These are phyloP conservation scores for Kwoniella shivajii DNA, from an alignment of 1,284 basidiomycete species.

Conservation along the genomic window DNA sequence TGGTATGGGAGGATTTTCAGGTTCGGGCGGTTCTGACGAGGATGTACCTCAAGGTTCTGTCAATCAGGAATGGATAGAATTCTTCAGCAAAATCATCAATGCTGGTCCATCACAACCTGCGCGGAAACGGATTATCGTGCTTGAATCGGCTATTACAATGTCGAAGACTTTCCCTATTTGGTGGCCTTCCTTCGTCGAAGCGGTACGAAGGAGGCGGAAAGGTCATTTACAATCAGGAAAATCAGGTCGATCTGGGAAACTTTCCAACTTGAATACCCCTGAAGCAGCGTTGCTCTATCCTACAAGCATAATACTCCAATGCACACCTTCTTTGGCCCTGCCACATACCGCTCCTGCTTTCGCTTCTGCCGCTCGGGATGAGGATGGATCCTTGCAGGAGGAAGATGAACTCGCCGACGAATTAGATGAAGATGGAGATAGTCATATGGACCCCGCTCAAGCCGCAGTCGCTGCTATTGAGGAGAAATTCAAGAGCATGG, in stretches of 20 bases:
- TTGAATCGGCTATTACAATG: slow-evolving; percentile 76
- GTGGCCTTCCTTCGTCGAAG: slow-evolving; percentile 75
- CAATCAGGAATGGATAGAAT: slow-evolving; percentile 36
- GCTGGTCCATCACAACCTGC: slow-evolving; percentile 12
- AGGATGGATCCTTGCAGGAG: slow-evolving; percentile 10
- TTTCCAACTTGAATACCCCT: slow-evolving; percentile 6
- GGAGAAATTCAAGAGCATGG: slow-evolving; percentile 25
- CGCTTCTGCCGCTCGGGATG: slow-evolving; percentile 1
- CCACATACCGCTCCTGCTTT: slow-evolving; percentile 38
- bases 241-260: slow-evolving; percentile 61
- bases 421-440: slow-evolving; percentile 6
- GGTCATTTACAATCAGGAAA: slow-evolving; percentile 56
- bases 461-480: slow-evolving; percentile 18
- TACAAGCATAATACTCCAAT: slow-evolving; percentile 77
- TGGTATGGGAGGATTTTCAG: not conserved
- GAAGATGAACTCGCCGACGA: slow-evolving; percentile 1
- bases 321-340: slow-evolving; percentile 70
- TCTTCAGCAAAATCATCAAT: slow-evolving; percentile 43
- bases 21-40: slow-evolving; percentile 11
- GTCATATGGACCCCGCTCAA: slow-evolving; percentile 7
- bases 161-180: slow-evolving; percentile 70
- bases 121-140: slow-evolving; percentile 68
- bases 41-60: slow-evolving; percentile 8
- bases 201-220: slow-evolving; percentile 64
- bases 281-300: slow-evolving; percentile 52